Base-by-base conservation (phyloP, 2,329 filamentous ascomycete species). In the Pseudogymnoascus sp. region DNA sequence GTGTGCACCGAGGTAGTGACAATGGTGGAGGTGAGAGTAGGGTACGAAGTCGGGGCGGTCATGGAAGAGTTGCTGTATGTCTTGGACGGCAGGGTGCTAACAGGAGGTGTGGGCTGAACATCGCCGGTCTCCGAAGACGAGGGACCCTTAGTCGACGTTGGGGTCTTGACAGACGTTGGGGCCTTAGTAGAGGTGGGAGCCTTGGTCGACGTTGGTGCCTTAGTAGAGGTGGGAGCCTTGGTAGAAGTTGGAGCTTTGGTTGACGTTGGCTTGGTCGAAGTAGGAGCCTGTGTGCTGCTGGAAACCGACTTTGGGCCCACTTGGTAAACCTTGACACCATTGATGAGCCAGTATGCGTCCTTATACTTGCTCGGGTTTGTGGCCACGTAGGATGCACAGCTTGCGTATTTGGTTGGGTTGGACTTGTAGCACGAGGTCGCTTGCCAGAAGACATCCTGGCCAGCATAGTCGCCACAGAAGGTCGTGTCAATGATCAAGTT, bases 381-480 rank as follows among this genome's bases (percentile, higher is more conserved):
- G 62, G 79, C 78, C 18, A 95, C 91, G 71, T 83, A 95, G 35
- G 84, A 82, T 30, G 84, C 71, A 78, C 91, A 96, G 0, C 83
- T 85, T 36, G 73, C 64, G 0, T 83, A 85, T 68, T 83, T 77
- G 50, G 80, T 75, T 75, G 71, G 18, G 57, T 88, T 91, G 22
- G 80, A 79, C 8, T 75, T 65, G 64, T 86, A 80, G 62, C 69
- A 72, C 69, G 57, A 70, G 14, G 66, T 68, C 53, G 61, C 53
- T 36, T 65, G 25, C 86, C 88, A 96, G 58, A 86, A 83, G 57
- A 76, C 72, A 63, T 64, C 67, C 65, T 67, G 11, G 53, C 89
- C 90, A 6, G 91, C 91, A 89, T 90, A 96, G 70, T 88, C 84
- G 37, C 92, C 92, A 73, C 92, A 96, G 73, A 96, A 90, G 8